Conservation (phyloP, 768 basidiomycete genomes). For the Tylopilus sp. region DNA sequence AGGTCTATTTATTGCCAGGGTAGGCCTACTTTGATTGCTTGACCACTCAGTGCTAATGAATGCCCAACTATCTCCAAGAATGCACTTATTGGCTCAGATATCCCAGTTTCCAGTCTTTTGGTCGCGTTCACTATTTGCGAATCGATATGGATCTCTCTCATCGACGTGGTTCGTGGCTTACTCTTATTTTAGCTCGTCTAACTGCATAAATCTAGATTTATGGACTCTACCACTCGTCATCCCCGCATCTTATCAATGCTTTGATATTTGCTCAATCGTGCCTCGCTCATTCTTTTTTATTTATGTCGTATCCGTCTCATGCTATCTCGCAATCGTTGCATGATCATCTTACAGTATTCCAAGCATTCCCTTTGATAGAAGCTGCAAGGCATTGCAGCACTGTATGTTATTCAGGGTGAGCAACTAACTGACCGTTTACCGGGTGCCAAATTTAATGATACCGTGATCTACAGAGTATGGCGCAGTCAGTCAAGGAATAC, state of each 20-base stretch:
- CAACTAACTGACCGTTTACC: background rate
- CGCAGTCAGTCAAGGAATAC: conserved; percentile 23
- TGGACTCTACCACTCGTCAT: conserved; percentile 16
- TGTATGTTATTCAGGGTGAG: conserved; percentile 26
- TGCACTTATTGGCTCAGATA: conserved; percentile 16
- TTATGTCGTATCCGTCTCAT: conserved; percentile 6
- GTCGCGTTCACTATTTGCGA: conserved; percentile 18
- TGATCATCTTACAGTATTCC: conserved; percentile 6
- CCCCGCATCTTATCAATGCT: conserved; percentile 22
- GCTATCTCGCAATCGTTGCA: conserved; percentile 2
- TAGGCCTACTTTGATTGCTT: conserved; percentile 6
- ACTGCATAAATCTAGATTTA: conserved; percentile 17
- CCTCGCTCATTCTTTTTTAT: conserved; percentile 14
- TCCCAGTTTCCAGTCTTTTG: conserved; percentile 11
- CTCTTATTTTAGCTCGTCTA: background rate
- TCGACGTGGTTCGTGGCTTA: conserved; percentile 24
- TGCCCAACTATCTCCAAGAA: conserved; percentile 7
- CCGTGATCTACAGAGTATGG: conserved; percentile 27
- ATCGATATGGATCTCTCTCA: conserved; percentile 18
- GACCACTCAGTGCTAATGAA: background rate
- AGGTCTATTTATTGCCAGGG: conserved; percentile 32
- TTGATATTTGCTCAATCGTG: conserved; percentile 23
- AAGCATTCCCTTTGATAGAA: conserved; percentile 15
- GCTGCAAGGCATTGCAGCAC: conserved; percentile 14
- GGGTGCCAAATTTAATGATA: background rate